Conservation (phyloP, 495 filamentous ascomycete species). For the Penicillium parvum region DNA sequence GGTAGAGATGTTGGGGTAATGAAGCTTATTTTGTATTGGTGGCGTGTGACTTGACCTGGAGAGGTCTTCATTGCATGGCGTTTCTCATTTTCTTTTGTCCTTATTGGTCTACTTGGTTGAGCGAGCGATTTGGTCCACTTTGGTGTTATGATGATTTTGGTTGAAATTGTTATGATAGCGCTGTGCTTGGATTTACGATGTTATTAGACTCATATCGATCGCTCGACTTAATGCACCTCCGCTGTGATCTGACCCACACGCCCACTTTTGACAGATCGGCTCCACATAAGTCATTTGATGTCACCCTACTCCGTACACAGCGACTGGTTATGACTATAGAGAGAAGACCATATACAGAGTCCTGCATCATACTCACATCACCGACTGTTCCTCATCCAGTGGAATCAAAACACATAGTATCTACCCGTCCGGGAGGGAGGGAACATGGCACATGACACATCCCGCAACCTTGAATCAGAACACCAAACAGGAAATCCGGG, state of each 20-base stretch:
- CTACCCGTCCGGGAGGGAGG: too few species aligned
- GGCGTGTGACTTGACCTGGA: background rate
- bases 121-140: too few species aligned
- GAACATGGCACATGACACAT: background rate
- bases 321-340: too few species aligned
- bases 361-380: too few species aligned
- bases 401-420: background rate
- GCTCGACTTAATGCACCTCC: conserved; percentile 17
- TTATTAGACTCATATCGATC: conserved; percentile 23
- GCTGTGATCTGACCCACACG: conserved; percentile 17
- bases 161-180: background rate
- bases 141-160: background rate
- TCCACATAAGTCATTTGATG: too few species aligned
- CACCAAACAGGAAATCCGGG: background rate
- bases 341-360: too few species aligned
- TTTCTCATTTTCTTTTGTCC: conserved; percentile 4
- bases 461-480: background rate
- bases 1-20: conserved; percentile 55
- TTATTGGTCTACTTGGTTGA: too few species aligned
- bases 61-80: conserved; percentile 25
- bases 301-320: too few species aligned
- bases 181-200: background rate
- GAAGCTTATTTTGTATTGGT: too few species aligned
- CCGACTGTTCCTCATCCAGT: background rate
- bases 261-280: conserved; percentile 14